These are phyloP conservation scores for Chrysoporthe deuterocubensis DNA, from an alignment of 2,329 filamentous ascomycete species.

Conservation along the genomic window DNA sequence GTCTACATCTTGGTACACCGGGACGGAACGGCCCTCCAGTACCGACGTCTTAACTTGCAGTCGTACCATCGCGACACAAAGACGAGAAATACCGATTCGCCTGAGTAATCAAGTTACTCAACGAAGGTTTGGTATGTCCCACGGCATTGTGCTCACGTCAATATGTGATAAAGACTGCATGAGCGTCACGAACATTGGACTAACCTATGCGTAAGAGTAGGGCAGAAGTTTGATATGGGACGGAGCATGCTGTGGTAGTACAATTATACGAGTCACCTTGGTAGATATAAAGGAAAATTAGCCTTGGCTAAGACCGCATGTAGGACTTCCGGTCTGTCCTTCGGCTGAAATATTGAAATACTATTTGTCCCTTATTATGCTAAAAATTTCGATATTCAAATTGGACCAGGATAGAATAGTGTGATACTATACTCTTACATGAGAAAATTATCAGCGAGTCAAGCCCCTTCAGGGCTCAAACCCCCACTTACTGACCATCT, in stretches of 20 bases:
- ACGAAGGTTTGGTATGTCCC: not conserved
- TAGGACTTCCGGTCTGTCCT: not conserved
- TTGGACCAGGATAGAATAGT: not conserved
- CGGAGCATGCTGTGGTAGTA: not conserved
- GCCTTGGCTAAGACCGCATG: not conserved
- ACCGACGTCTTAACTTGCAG: not conserved
- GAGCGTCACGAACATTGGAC: not conserved
- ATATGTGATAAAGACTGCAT: not conserved
- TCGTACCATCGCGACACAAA: not conserved
- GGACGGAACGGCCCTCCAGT: not conserved
- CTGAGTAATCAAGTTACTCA: not conserved
- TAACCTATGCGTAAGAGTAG: not conserved
- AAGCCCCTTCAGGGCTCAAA: not conserved
- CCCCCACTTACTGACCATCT: not conserved
- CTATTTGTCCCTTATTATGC: not conserved
- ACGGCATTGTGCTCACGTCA: not conserved
- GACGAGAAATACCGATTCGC: not conserved
- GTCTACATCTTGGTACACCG: not conserved
- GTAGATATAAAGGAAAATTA: not conserved
- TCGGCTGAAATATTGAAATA: no score
- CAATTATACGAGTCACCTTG: not conserved
- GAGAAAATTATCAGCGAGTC: not conserved
- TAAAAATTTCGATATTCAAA: no score
- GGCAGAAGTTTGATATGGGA: not conserved
- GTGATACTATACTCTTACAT: not conserved